Base-by-base conservation (phyloP, 2,329 filamentous ascomycete species). In the Aspergillus versicolor region DNA sequence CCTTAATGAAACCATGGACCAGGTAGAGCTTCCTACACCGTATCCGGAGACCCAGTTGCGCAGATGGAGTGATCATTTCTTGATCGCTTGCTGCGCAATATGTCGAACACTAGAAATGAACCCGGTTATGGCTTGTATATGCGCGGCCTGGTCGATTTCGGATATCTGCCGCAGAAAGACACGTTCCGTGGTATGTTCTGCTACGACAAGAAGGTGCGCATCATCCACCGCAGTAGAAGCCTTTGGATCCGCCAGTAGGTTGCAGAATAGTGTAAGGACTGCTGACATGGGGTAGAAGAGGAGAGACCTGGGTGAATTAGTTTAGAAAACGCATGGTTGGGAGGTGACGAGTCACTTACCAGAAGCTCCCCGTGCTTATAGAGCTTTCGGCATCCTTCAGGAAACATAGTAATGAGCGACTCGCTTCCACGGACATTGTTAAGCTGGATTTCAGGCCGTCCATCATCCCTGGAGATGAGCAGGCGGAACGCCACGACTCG, bases 251-350 rank as follows among this genome's bases (percentile, higher is more conserved):
- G n/a, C 17, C 4, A 54, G 34, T 9, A 54, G 8, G 17, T 54
- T 54, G 34, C 52, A 54, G 11, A 54, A 54, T 13, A 54, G 15
- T 3, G 41, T 54, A 5, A 54, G 46, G 15, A 32, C 30, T 5
- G 22, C 52, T 5, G 52, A 54, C n/a, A 54, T 15, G 9, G 22
- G 41, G 22, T 54, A 47, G 34, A 54, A 54, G 21, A 32, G 37
- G 17, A 38, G 17, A n/a, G 27, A 38, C 52, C 52, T 54, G 17
- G 8, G 34, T 5, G 8, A 1, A 3, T 13, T 19, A 15, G 22
- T 22, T 21, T 15, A 22, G 22, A 21, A 19, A 12, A 9, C 27
- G 6, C 7, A 32, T 30, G 17, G 13, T 37, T 12, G 21, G 13
- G 7, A 17, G 2, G 19, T 11, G 37, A 5, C 3, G 22, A 12